Conservation (phyloP, 2,329 filamentous ascomycete species). For the Didymella glomerata region DNA sequence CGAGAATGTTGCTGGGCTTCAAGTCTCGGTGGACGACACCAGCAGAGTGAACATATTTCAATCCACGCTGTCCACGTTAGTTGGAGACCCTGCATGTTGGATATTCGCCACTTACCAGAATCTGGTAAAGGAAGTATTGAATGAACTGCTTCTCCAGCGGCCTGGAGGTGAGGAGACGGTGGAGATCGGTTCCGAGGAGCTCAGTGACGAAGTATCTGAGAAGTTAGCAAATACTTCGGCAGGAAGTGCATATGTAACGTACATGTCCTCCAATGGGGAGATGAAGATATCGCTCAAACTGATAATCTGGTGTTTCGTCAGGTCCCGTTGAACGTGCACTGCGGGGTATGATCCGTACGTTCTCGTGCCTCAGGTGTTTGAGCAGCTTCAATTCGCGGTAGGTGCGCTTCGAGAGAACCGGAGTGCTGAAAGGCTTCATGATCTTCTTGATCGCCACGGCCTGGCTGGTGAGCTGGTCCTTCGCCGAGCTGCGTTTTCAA, state of each 20-base stretch:
- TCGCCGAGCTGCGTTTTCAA: conserved; percentile 75
- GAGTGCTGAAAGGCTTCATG: conserved; percentile 99
- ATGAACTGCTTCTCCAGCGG: conserved; percentile 99
- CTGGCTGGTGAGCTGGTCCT: conserved; percentile 95
- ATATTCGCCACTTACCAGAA: conserved; percentile 72
- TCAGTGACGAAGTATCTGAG: conserved; percentile 96
- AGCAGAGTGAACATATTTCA: conserved; percentile 99
- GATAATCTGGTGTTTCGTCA: conserved; percentile 71
- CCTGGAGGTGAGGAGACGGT: conserved; percentile 91
- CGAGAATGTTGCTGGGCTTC: conserved; percentile 98
- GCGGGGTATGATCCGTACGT: conserved; percentile 65
- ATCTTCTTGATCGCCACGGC: conserved; percentile 99
- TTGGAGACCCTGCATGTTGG: conserved; percentile 65
- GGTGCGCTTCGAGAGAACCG: conserved; percentile 94
- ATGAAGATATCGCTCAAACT: conserved; percentile 99
- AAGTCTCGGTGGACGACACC: conserved; percentile 97
- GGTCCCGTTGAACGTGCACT: conserved; percentile 11
- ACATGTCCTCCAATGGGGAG: conserved; percentile 98
- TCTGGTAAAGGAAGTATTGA: conserved; percentile 99
- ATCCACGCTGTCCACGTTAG: conserved; percentile 72
- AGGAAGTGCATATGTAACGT: conserved; percentile 49
- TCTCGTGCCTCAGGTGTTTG: conserved; percentile 96
- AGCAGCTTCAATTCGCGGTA: conserved; percentile 97
- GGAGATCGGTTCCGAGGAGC: conserved; percentile 93
- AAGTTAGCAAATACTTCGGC: conserved; percentile 28